Percentiles rank a stretch among this genome's conserved stretches.
Conservation (phyloP, 164 flowering plant genomes). For the Stephania japonica region DNA sequence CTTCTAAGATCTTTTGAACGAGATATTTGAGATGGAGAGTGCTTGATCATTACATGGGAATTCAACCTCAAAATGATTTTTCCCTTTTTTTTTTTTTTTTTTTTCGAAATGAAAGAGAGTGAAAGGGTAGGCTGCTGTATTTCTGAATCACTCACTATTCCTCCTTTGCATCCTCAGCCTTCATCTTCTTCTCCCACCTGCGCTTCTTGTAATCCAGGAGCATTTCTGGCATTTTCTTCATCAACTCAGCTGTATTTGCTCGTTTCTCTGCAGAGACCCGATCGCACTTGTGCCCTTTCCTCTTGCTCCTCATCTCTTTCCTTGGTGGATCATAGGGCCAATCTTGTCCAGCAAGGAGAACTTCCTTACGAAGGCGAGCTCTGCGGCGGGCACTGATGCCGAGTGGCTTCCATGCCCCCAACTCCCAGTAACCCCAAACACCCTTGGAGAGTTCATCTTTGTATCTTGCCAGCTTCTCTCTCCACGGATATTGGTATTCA, state of each 20-base stretch:
- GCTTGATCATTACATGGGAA: too few relatives aligned
- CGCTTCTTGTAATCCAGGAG: slow-evolving; percentile 80
- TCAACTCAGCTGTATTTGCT: slow-evolving; percentile 69
- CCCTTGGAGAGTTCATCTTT: slow-evolving; percentile 74
- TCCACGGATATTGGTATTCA: slow-evolving; percentile 77
- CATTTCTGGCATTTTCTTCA: slow-evolving; percentile 88
- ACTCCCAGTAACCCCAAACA: slow-evolving; percentile 93
- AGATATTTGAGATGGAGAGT: too few relatives aligned
- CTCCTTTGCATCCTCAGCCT: slow-evolving; percentile 57
- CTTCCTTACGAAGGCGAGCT: slow-evolving; percentile 86
- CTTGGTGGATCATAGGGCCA: slow-evolving; percentile 89
- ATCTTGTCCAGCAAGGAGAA: slow-evolving; percentile 69
- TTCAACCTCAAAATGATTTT: too few relatives aligned
- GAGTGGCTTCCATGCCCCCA: slow-evolving; percentile 84
- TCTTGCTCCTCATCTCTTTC: slow-evolving; percentile 72
- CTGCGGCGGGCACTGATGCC: slow-evolving; percentile 71
- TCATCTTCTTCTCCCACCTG: slow-evolving; percentile 92
- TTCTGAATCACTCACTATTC: background rate
- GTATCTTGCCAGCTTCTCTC: slow-evolving; percentile 64
- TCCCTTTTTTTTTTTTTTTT: too few relatives aligned
- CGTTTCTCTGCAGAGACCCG: slow-evolving; percentile 74
- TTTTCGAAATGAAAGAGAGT: background rate
- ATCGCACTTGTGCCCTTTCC: slow-evolving; percentile 88
- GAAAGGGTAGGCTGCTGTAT: background rate
- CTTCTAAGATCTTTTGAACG: background rate